Base-by-base conservation (phyloP, 257 asterid species). In the Coffea eugenioides region DNA sequence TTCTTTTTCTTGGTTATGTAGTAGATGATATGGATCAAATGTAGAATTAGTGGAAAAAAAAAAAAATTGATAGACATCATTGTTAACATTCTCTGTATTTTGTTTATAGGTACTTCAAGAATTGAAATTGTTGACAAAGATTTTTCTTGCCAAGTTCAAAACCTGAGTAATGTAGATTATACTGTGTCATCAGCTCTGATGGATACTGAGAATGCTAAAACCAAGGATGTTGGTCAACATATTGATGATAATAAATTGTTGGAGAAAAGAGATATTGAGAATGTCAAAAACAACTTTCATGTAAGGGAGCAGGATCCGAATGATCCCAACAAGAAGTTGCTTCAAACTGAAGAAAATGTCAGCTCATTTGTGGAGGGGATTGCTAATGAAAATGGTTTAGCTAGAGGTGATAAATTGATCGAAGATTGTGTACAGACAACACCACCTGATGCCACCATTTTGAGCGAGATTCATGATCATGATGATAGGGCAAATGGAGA, bases 391-490 rank as follows among this genome's bases (percentile, higher is more conserved):
- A 78, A 80, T 79, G 73, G 56, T 68, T 45, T 25, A 64, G 84
- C 65, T 80, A 79, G 81, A 76, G 81, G 59, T 72, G 85, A 79
- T 79, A 84, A 70, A 69, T 69, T 76, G 46, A 67, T 57, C 79
- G 89, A 88, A 80, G 94, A 85, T 67, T 69, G 59, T 51, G 51
- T 84, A 41, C 97, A 88, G 87, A 85, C 78, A 49, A 91, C 97
- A 23, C 97, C 97, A 56, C 96, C 95, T 6, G 91, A 89, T 84
- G 77, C 90, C 51, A 86, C 81, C 73, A 81, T 87, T 48, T 73
- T 86, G 43, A 51, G 75, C 59, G 85, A 87, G 74, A 65, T 80
- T 46, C 86, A 79, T 23, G 14, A 43, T 54, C 74, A 54, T 73
- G 41, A 34, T 43, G 52, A 27, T 56, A 73, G 80, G n/a, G 82